A percentile compares a stretch with the other conserved stretches of the same genome.
Conservation (phyloP, 129 eudicot genomes). For the Flaveria sonorensis region DNA sequence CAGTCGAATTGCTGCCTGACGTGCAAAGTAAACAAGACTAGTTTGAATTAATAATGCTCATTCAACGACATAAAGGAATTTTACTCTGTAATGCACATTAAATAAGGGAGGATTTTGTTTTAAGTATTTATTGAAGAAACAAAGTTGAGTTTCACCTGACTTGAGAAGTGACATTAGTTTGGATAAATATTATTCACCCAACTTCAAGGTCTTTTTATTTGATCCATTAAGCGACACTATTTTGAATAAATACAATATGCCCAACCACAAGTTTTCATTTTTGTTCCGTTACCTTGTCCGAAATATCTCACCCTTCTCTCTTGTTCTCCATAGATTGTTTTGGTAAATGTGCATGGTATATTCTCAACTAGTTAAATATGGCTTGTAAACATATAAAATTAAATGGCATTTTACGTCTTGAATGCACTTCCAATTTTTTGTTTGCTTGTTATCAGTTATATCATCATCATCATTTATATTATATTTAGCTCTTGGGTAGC, state of each 20-base stretch:
- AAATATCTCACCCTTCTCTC: neutral
- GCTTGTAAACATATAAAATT: neutral
- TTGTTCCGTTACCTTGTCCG: neutral
- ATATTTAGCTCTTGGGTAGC: neutral
- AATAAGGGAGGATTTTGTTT: neutral
- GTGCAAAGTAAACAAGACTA: slow-evolving; percentile 5
- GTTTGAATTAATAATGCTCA: slow-evolving; percentile 12
- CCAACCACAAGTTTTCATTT: neutral
- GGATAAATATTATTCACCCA: neutral
- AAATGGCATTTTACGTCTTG: neutral
- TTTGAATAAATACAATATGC: neutral
- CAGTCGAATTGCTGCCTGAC: neutral
- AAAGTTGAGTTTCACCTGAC: neutral
- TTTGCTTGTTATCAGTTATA: neutral
- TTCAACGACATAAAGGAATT: neutral
- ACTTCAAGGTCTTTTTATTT: neutral
- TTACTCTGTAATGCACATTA: neutral
- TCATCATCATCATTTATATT: neutral
- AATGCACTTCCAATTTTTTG: neutral
- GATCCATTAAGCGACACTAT: neutral
- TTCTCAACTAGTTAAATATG: neutral
- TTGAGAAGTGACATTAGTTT: neutral
- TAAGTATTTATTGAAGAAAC: neutral
- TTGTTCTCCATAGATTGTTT: neutral
- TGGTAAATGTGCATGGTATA: neutral